These are phyloP conservation scores for Setaria italica DNA, from an alignment of 202 grass and related monocot species.

Conservation along the genomic window DNA sequence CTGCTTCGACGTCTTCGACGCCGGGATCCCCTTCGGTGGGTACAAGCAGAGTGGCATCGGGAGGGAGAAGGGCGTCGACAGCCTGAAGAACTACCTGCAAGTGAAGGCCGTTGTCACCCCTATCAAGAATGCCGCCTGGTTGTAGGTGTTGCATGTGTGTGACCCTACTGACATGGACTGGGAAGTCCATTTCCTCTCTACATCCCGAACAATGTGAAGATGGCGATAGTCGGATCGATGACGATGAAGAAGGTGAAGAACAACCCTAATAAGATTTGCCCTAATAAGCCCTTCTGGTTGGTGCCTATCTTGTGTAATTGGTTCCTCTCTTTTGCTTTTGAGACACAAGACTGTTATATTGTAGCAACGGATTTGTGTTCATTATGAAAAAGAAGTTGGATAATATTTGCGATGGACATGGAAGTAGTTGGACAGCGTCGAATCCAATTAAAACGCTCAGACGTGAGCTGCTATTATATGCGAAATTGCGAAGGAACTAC, in stretches of 20 bases:
- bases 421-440: too few relatives aligned
- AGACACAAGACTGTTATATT: slow-evolving; percentile 42
- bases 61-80: slow-evolving; percentile 92
- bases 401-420: neutral
- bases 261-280: slow-evolving; percentile 38
- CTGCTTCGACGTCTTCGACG: slow-evolving; percentile 88
- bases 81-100: slow-evolving; percentile 93
- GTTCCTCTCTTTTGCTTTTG: neutral
- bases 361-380: slow-evolving; percentile 27
- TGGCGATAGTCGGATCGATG: neutral
- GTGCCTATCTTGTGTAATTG: slow-evolving; percentile 36
- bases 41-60: slow-evolving; percentile 95
- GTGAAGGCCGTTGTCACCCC: slow-evolving; percentile 78
- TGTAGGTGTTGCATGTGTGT: slow-evolving; percentile 41
- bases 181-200: neutral
- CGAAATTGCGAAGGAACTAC: too few relatives aligned
- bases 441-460: too few relatives aligned
- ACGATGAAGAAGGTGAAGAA: neutral
- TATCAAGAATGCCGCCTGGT: slow-evolving; percentile 77
- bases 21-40: slow-evolving; percentile 82
- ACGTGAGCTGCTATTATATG: too few relatives aligned
- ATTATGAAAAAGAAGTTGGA: neutral
- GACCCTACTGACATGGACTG: neutral
- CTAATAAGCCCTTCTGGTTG: slow-evolving; percentile 42
- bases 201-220: neutral